A percentile compares a stretch with the other conserved stretches of the same genome.
Evolutionary conservation across 129 eudicot genomes (phyloP).

Genomic region (Chrysanthemum lavandulifolium): DNA sequence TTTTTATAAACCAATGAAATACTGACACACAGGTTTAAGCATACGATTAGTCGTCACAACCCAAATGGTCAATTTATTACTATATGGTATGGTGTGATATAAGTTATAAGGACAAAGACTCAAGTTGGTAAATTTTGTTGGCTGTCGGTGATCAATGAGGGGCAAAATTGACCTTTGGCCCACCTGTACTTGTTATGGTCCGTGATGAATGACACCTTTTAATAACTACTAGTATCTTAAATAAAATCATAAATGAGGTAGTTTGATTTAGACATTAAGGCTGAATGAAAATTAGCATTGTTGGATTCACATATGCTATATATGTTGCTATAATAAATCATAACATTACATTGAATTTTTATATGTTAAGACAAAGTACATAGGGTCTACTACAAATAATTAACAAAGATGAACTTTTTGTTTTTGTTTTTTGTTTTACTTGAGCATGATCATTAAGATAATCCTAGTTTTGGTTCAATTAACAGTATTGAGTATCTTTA

Average conservation of each 20-base stretch:
- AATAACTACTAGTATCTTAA: slow-evolving; percentile 17
- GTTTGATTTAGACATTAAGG: slow-evolving; percentile 21
- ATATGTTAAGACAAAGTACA: background rate
- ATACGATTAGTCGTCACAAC: too few species aligned
- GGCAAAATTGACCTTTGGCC: slow-evolving; percentile 35
- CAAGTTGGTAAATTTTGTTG: slow-evolving; percentile 15
- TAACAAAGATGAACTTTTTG: background rate
- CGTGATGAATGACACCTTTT: slow-evolving; percentile 37
- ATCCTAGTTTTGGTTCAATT: too few species aligned
- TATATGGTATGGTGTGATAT: background rate
- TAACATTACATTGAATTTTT: background rate
- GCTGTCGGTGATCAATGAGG: slow-evolving; percentile 47
- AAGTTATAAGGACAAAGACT: background rate
- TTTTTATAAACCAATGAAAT: too few species aligned
- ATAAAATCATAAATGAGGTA: slow-evolving; percentile 33
- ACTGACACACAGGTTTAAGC: too few species aligned
- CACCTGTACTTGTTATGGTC: slow-evolving; percentile 24
- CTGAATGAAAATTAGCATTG: slow-evolving; percentile 5
- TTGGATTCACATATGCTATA: background rate
- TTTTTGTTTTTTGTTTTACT: background rate
- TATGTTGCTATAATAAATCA: background rate
- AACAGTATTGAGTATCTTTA: background rate
- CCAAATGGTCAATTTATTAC: too few species aligned
- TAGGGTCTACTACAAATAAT: background rate
- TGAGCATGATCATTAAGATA: background rate